Evolutionary conservation across 1,284 basidiomycete species (phyloP), one percentile per base, ranked within the genome.

Genomic region (Tilletia setariae): DNA sequence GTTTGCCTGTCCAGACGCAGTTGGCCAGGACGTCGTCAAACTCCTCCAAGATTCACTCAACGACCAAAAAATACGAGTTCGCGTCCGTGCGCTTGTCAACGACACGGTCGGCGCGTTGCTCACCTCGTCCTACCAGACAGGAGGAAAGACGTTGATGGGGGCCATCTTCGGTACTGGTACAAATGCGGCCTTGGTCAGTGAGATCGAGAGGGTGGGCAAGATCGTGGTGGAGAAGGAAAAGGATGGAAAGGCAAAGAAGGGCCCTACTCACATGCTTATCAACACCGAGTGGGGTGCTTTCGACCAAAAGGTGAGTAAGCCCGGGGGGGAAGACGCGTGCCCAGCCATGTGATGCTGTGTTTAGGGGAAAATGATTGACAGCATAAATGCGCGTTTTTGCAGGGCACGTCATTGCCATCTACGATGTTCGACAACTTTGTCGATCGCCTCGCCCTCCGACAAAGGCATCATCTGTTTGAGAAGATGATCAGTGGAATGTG

Each of bases 401-500:
- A 93, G 90, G 89, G 94, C 66, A 86, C 88, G n/a, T 89, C 90
- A 66, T 87, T 98, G 23, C 94, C 93, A 3, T 88, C 90, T 7
- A 97, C 95, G 0, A 88, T 91, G n/a, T 97, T 89, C 78, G 95
- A 98, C 84, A 94, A 92, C 85, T 88, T 90, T 75, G 86, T 98
- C 25, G 95, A 98, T 83, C 89, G 96, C 67, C 88, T 91, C 79
- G 93, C 91, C 64, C 97, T 98, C 83, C 97, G 98, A 79, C 93
- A 94, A 65, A 87, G 89, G 66, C 92, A 90, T 81, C 95, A 98
- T 83, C 90, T 91, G 1, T 98, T 94, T 80, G 96, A 98, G 84
- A 98, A 98, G 85, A 93, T 97, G 86, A 92, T 98, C 74, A 96
- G 93, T 1, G 96, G 96, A 70, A 98, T 98, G 94, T 98, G 84